Base-by-base conservation (phyloP, 2,329 filamentous ascomycete species). In the Verticillium alfalfae region DNA sequence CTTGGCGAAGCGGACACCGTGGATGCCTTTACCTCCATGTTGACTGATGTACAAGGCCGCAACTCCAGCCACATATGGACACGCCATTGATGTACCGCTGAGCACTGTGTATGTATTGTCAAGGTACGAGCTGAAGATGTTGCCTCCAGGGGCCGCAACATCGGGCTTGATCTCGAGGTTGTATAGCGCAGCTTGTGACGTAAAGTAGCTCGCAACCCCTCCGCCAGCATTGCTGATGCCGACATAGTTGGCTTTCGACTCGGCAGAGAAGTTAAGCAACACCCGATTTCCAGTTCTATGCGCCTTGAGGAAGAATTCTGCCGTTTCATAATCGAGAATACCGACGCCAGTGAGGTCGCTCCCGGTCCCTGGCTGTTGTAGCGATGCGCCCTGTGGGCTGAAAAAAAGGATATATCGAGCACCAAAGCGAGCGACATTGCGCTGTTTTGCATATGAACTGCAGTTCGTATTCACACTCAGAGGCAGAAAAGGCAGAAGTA, bases 21-120 rank as follows among this genome's bases (percentile, higher is more conserved):
- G 71, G 1, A 70, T 62, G 59, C 70, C 68, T 16, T 78, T 74
- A 1, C 79, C 78, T 2, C 79, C 79, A 59, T 76, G 69, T 31
- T 76, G 67, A 8, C 75, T 72, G 54, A 81, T 73, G 63, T 78
- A 81, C 34, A 82, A 68, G 7, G 79, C 79, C 3, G 78, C 79
- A n/a, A 81, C 72, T 15, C 81, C 83, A 41, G 82, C 81, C 31
- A 83, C 73, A 62, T 83, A 83, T 0, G 83, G 83, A 5, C 79
- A 79, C 1, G 83, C 79, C 83, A 86, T 85, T 1, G 81, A 84
- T 0, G 84, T 86, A 55, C 84, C 84, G 55, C 76, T 80, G 60
- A 81, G 71, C 7, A 80, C 72, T 15, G 75, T 76, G 64, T 82
- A 86, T 10, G 62, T 66, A 31, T 73, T 72, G 31, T 77, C 70